Conservation (phyloP, 768 basidiomycete species). For the Russula ochroleuca region DNA sequence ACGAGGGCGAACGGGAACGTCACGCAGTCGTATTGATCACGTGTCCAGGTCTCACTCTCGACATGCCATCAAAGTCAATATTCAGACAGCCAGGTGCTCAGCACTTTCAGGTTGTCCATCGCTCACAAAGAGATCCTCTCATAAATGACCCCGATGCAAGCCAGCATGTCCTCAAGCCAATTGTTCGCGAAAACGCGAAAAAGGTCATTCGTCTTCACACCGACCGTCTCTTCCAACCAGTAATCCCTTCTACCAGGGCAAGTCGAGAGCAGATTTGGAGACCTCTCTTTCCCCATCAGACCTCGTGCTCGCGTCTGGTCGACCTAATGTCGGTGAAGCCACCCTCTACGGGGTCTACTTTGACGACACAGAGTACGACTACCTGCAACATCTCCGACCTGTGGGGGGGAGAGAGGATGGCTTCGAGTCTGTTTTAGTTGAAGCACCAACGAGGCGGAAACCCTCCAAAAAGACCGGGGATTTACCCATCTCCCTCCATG, state of each 20-base stretch:
- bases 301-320: slow-evolving; percentile 42
- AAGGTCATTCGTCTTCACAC: slow-evolving; percentile 43
- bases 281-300: slow-evolving; percentile 46
- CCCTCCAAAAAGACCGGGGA: slow-evolving; percentile 41
- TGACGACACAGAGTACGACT: slow-evolving; percentile 96
- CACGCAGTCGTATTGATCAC: slow-evolving; percentile 14
- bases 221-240: slow-evolving; percentile 1
- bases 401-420: slow-evolving; percentile 76
- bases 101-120: slow-evolving; percentile 96
- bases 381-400: slow-evolving; percentile 91
- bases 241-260: slow-evolving; percentile 48
- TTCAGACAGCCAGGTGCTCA: slow-evolving; percentile 86
- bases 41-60: slow-evolving; percentile 1
- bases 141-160: slow-evolving; percentile 90
- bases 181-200: slow-evolving; percentile 67
- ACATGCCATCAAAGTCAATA: slow-evolving; percentile 77
- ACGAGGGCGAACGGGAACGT: neutral
- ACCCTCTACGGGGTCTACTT: slow-evolving; percentile 85
- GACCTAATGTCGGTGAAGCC: slow-evolving; percentile 78
- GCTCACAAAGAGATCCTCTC: slow-evolving; percentile 92
- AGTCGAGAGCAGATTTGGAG: slow-evolving; percentile 80
- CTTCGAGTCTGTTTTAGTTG: slow-evolving; percentile 74
- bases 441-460: slow-evolving; percentile 51
- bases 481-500: slow-evolving; percentile 42
- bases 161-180: slow-evolving; percentile 81